phyloP scores from a whole-genome alignment of 805 yeast species.

The Cyberlindnera americana region DNA sequence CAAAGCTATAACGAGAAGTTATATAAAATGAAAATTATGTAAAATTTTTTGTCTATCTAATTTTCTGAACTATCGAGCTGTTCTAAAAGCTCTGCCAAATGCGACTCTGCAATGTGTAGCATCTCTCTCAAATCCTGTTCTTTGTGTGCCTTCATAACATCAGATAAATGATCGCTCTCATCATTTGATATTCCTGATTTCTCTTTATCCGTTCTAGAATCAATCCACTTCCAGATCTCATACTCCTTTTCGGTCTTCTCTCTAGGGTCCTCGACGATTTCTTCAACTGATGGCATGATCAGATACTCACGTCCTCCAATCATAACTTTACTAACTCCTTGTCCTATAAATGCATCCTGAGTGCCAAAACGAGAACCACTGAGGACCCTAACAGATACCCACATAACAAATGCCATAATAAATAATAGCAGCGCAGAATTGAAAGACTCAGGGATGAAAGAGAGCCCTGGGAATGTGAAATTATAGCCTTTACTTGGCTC shows the following conservation, averaged over 20 bases:
- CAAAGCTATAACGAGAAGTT: no score
- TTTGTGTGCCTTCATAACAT: constrained; percentile 13
- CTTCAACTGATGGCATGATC: constrained; percentile 21
- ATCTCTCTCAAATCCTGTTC: constrained; percentile 25
- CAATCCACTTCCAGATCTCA: constrained; percentile 31
- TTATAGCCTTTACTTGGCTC: constrained; percentile 3
- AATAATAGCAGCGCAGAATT: background rate
- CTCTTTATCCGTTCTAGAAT: constrained; percentile 11
- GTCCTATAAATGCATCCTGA: background rate
- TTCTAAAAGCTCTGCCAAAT: constrained; percentile 14
- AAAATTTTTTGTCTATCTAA: no score
- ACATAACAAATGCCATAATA: background rate
- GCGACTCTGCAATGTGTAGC: constrained; percentile 22
- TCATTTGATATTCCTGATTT: background rate
- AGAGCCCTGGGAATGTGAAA: constrained; percentile 3
- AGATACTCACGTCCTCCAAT: constrained; percentile 24
- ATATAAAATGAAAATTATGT: no score
- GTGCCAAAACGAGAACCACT: background rate
- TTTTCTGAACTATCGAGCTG: constrained; percentile 4
- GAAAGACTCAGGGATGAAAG: background rate
- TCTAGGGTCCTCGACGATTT: constrained; percentile 4
- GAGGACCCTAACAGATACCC: background rate
- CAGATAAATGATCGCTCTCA: background rate
- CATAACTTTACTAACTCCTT: constrained; percentile 15
- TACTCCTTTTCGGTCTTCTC: constrained; percentile 15